These are phyloP conservation scores for Sclerotinia nivalis DNA, from an alignment of 2,329 filamentous ascomycete genomes.

Conservation along the genomic window DNA sequence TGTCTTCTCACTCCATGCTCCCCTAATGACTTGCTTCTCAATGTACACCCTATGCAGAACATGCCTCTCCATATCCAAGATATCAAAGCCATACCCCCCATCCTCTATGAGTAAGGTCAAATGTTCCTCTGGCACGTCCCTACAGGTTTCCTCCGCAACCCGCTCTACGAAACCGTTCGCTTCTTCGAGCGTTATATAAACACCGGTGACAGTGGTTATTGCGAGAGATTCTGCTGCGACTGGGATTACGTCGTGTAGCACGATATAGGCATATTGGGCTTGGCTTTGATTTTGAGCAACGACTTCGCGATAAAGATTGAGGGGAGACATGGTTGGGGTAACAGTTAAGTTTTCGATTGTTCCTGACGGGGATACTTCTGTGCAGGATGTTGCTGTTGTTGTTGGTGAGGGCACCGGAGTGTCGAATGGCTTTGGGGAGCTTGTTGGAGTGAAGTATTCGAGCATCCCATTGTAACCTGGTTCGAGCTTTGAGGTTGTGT, in stretches of 20 bases:
- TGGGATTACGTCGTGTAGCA: neutral
- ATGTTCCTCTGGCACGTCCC: neutral
- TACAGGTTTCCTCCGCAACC: constrained; percentile 2
- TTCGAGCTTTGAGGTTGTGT: neutral
- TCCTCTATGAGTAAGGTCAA: neutral
- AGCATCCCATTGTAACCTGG: neutral
- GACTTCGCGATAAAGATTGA: too few species aligned
- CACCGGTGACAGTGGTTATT: neutral
- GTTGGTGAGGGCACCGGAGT: too few species aligned
- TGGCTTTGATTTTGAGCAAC: neutral
- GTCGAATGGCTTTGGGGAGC: neutral
- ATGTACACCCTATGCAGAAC: constrained; percentile 1
- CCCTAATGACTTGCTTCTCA: neutral
- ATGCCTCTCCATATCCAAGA: constrained; percentile 5
- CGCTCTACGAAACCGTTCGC: constrained; percentile 10
- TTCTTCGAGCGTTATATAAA: constrained; percentile 5
- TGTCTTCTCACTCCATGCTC: neutral
- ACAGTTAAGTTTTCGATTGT: neutral
- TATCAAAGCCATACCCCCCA: constrained; percentile 8
- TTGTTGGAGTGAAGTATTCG: neutral
- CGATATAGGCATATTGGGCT: neutral
- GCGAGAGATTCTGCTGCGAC: constrained; percentile 7
- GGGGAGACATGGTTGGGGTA: neutral
- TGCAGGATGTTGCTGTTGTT: neutral
- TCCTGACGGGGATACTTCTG: neutral